A percentile compares a stretch with the other conserved stretches of the same genome.
Conservation (phyloP, 2,329 filamentous ascomycete species). For the Penicillium sp. region DNA sequence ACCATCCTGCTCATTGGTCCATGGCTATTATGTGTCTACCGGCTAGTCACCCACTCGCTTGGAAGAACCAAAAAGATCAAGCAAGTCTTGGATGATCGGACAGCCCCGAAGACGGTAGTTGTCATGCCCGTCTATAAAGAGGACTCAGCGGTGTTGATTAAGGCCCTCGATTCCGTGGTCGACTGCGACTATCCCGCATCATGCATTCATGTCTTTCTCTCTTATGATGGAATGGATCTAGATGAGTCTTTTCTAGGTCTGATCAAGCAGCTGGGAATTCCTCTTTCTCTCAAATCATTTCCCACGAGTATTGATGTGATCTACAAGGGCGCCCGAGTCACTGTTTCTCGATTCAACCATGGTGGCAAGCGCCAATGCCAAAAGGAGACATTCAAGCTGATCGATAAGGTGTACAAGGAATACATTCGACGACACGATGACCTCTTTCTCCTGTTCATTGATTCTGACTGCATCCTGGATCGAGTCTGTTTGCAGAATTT, state of each 20-base stretch:
- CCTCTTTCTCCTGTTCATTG: slow-evolving; percentile 91
- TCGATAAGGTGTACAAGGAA: slow-evolving; percentile 83
- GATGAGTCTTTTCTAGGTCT: slow-evolving; percentile 86
- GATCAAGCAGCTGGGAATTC: slow-evolving; percentile 76
- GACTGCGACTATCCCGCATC: slow-evolving; percentile 88
- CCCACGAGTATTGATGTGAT: slow-evolving; percentile 85
- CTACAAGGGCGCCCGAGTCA: slow-evolving; percentile 77
- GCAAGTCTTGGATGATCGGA: slow-evolving; percentile 72
- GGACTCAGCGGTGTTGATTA: slow-evolving; percentile 72
- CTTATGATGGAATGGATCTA: slow-evolving; percentile 84
- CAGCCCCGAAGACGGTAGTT: slow-evolving; percentile 87
- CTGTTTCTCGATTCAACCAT: slow-evolving; percentile 84
- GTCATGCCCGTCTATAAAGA: slow-evolving; percentile 98
- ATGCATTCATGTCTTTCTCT: slow-evolving; percentile 91
- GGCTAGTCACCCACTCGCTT: slow-evolving; percentile 79
- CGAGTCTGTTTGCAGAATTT: slow-evolving; percentile 91
- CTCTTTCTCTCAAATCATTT: slow-evolving; percentile 64
- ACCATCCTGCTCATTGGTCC: slow-evolving; percentile 77
- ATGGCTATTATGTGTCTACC: slow-evolving; percentile 89
- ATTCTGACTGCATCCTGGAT: slow-evolving; percentile 94
- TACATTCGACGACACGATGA: slow-evolving; percentile 86
- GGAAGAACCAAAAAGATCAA: slow-evolving; percentile 78
- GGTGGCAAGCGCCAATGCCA: slow-evolving; percentile 93
- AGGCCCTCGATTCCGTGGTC: slow-evolving; percentile 84
- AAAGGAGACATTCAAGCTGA: slow-evolving; percentile 85